Evolutionary conservation across 305 asterid species (phyloP).

Genomic region (Fraxinus floribunda): DNA sequence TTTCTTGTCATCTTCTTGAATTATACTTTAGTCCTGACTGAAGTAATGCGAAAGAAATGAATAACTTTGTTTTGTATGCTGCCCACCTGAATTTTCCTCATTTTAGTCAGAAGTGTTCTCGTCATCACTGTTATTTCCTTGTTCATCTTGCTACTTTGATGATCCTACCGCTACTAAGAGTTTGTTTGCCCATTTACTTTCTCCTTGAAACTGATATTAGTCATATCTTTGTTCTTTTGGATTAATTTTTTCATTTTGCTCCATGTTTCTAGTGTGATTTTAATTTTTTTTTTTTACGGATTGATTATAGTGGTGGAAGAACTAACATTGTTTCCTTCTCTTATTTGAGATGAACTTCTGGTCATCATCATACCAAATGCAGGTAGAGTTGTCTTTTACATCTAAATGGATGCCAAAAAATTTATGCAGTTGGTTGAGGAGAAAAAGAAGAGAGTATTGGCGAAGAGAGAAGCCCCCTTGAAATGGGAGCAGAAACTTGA

Average conservation of each 20-base stretch:
- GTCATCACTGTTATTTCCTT: neutral
- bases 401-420: conserved; percentile 86
- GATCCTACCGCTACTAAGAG: neutral
- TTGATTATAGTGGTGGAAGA: conserved; percentile 37
- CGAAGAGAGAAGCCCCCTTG: conserved; percentile 86
- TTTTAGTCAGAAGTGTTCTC: neutral
- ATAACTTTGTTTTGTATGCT: neutral
- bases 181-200: neutral
- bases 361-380: conserved; percentile 99
- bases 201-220: neutral
- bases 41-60: neutral
- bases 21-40: neutral
- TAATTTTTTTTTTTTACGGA: neutral
- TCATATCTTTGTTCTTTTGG: neutral
- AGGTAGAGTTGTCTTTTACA: conserved; percentile 66
- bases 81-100: neutral
- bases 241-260: neutral
- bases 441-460: conserved; percentile 81
- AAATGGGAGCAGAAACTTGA: conserved; percentile 98
- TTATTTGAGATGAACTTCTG: conserved; percentile 95
- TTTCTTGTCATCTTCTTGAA: neutral
- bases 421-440: conserved; percentile 97
- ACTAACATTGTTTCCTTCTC: conserved; percentile 96
- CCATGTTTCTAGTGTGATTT: neutral
- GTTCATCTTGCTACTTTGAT: neutral